Percentiles rank a stretch among this genome's conserved stretches.
These are phyloP conservation scores for Otatea glauca DNA, from an alignment of 176 grass and related monocot species.

Conservation along the genomic window DNA sequence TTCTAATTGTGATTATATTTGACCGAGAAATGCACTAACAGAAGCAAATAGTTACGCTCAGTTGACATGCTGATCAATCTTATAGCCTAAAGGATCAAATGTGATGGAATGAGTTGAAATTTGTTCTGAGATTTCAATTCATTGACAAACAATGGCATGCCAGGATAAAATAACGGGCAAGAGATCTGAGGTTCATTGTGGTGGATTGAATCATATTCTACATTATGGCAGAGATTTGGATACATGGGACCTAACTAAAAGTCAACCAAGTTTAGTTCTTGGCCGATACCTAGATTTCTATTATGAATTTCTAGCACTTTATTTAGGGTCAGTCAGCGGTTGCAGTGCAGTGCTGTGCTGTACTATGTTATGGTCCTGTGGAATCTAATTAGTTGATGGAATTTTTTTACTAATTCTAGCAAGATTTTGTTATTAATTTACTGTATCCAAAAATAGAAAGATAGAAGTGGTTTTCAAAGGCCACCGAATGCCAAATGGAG, in stretches of 20 bases:
- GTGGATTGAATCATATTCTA: background rate
- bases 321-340: background rate
- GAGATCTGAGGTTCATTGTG: background rate
- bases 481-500: background rate
- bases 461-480: background rate
- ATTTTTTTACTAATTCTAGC: background rate
- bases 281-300: background rate
- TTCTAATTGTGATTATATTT: background rate
- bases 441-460: background rate
- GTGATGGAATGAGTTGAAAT: background rate
- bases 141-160: background rate
- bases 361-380: background rate
- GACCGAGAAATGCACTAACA: background rate
- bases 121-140: background rate
- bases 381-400: background rate
- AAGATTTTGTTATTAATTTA: background rate
- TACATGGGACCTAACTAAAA: constrained; percentile 6
- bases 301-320: background rate
- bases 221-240: background rate
- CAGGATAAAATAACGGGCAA: background rate
- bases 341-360: background rate
- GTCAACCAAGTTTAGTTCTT: constrained; percentile 2
- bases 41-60: background rate
- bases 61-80: background rate
- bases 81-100: background rate